Base-by-base conservation (phyloP, 208 protist species). In the Trypanosoma congolense region DNA sequence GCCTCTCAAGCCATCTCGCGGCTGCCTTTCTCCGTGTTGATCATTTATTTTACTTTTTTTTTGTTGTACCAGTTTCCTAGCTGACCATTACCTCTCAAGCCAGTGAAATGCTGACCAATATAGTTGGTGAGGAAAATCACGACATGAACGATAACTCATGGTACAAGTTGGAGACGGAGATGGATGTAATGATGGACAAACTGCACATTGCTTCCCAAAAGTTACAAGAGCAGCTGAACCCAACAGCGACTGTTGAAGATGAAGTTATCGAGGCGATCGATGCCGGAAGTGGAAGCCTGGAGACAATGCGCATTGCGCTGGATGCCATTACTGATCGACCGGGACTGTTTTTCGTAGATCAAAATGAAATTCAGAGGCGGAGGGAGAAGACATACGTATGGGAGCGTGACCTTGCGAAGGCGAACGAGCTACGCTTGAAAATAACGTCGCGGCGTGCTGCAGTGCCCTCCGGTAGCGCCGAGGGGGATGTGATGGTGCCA, bases 291-390 rank as follows among this genome's bases (percentile, higher is more conserved):
- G 86, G 86, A 65, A 66, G 70, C 6, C 73, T 93, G 10, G 77
- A 80, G 46, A 82, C 83, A 53, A 88, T 93, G 86, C 86, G 80
- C 6, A 80, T 77, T 14, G 82, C 82, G 4, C 66, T 89, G 6
- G 82, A 90, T 54, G 77, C 74, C 42, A 80, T 75, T 16, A 82
- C 84, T 69, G 75, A 93, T 48, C 82, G 87, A 56, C 82, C 86
- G 9, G 82, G 90, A 65, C 70, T 77, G 4, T 90, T 93, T 50
- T 44, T 63, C 18, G 85, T 90, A 52, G 74, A 77, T 4, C 73
- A 74, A 1, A 77, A 93, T 33, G 82, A 88, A 42, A 63, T 93
- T 43, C 70, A 90, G 53, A 53, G 54, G 19, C 77, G 82, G 0
- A 73, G 77, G 16, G 77, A 85, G 69, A 73, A 62, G 29, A 77